Evolutionary conservation across 352 stramenopile genomes (phyloP).

Genomic region (Elongisporangium undulatum): DNA sequence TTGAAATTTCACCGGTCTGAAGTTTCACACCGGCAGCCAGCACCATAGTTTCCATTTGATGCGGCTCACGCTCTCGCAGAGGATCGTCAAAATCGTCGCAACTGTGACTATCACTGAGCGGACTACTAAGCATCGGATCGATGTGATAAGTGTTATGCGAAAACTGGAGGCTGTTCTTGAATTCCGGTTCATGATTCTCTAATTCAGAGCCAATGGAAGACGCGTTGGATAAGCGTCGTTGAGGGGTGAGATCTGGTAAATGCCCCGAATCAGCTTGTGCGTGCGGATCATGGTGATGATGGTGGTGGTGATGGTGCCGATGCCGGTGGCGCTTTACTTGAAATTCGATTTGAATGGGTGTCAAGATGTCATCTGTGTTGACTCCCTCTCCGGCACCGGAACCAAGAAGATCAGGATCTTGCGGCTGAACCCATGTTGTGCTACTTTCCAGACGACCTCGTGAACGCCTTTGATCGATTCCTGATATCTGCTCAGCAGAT

Average conservation of each 20-base stretch:
- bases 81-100: not conserved
- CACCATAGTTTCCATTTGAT: conserved; percentile 15
- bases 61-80: not conserved
- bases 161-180: not conserved
- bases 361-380: not conserved
- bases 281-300: not conserved
- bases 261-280: not conserved
- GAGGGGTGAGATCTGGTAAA: not conserved
- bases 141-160: not conserved
- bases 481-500: not conserved
- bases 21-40: conserved; percentile 30
- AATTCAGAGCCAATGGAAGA: not conserved
- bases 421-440: not conserved
- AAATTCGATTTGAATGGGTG: not conserved
- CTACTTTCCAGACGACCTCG: not conserved
- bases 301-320: not conserved
- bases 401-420: not conserved
- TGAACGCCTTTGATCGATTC: not conserved
- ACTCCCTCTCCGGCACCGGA: not conserved
- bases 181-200: not conserved
- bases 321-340: not conserved
- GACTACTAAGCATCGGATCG: not conserved
- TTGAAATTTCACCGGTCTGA: conserved; percentile 14
- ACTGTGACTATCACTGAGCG: not conserved
- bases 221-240: not conserved